Percentiles rank a stretch among this genome's conserved stretches.
These are phyloP conservation scores for Suhomyces choctaworum DNA, from an alignment of 1,139 yeast genomes.

Conservation along the genomic window DNA sequence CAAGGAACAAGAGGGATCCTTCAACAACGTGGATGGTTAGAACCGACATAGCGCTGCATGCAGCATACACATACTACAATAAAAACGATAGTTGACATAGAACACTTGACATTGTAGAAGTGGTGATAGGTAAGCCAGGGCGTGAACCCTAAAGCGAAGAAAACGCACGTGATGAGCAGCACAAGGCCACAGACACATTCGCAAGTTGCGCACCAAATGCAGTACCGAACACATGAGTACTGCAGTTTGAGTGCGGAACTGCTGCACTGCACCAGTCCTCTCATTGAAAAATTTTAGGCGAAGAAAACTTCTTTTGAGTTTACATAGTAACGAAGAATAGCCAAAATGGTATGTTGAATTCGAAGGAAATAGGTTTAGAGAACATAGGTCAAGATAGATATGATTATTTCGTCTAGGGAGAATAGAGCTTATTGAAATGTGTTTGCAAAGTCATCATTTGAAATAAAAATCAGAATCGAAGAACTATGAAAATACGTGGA, in stretches of 20 bases:
- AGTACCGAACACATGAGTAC: too few relatives aligned
- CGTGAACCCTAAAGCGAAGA: background rate
- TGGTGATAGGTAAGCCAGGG: too few relatives aligned
- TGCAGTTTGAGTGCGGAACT: slow-evolving; percentile 4
- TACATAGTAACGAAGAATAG: slow-evolving; percentile 17
- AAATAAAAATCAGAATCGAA: too few relatives aligned
- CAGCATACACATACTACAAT: too few relatives aligned
- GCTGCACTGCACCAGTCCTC: slow-evolving; percentile 7
- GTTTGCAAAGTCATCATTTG: background rate
- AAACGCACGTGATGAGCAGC: too few relatives aligned
- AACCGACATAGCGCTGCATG: too few relatives aligned
- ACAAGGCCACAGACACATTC: too few relatives aligned
- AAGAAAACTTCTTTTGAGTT: slow-evolving; percentile 6
- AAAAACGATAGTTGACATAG: too few relatives aligned
- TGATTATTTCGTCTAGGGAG: too few relatives aligned
- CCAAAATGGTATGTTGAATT: slow-evolving; percentile 20
- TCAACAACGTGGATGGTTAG: slow-evolving; percentile 77
- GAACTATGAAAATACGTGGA: too few relatives aligned
- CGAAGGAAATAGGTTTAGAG: background rate
- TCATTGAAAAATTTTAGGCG: slow-evolving; percentile 15
- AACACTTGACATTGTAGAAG: background rate
- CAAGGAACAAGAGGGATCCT: slow-evolving; percentile 84
- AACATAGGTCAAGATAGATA: too few relatives aligned
- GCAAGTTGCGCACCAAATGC: too few relatives aligned
- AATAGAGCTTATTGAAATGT: background rate